Base-by-base conservation (phyloP, 768 basidiomycete genomes). In the Pulveroboletus frians region DNA sequence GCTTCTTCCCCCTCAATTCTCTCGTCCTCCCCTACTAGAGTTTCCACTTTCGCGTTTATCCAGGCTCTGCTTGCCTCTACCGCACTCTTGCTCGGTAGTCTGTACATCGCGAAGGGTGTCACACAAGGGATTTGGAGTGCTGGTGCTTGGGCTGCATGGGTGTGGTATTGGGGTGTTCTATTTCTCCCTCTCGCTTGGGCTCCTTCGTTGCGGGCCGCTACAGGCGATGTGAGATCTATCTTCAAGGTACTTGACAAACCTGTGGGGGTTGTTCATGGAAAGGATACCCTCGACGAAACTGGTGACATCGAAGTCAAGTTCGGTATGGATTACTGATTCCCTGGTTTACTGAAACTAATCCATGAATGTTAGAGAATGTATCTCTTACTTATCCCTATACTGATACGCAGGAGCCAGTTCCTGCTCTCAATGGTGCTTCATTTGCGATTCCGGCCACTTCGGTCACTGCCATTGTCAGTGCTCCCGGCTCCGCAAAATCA, bases 401-500 rank as follows among this genome's bases (percentile, higher is more conserved):
- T 10, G 87, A 89, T 57, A 76, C 76, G 4, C 78, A 85, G 20
- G 76, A 74, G 14, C 62, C 67, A 13, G 38, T 62, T 42, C 79
- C 76, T 52, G 87, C 86, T 0, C 74, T 97, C 14, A 77, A 83
- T 51, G 80, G 80, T 27, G 78, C 97, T 34, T 89, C 85, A 2
- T 97, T 97, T 76, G 87, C 80, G 58, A 84, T 97, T 17, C 88
- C 88, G 0, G 89, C 86, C 61, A 88, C 88, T 5, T 81, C 84
- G 5, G 85, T 88, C 13, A 92, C 96, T 17, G 95, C 94, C 0
- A 77, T 97, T 18, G 91, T 98, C 13, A 92, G 87, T 18, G 84
- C 87, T 61, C 83, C 84, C 3, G 90, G 89, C 1, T 74, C 85
- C 3, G 85, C 91, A 11, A 94, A 92, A 67, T 88, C 85, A 9